Base-by-base conservation (phyloP, 1,139 yeast genomes). In the Kodamaea sp. region DNA sequence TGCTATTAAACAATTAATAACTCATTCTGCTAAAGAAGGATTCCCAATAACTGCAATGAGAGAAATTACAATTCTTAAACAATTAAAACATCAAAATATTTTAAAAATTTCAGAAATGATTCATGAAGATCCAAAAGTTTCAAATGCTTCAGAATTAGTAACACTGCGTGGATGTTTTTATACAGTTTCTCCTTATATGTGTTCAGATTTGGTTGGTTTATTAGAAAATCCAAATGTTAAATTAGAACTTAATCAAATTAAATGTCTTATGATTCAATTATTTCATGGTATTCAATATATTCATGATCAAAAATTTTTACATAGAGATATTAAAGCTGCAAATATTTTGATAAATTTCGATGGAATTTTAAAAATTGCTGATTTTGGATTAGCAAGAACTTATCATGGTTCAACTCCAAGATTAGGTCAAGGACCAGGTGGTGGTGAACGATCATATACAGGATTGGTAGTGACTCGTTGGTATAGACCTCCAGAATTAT, bases 1-100 rank as follows among this genome's bases (percentile, higher is more conserved):
- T 30, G 77, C 77, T 2, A 68, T 94, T 51, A 94, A 94, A 60
- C 87, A 85, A 56, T 78, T 92, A 36, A 68, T 90, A 20, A 78
- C 86, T 47, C 92, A 86, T 54, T 84, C 86, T 39, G 88, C 85
- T 34, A 87, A 85, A 52, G 96, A 89, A 51, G 92, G 96, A 27
- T 89, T 92, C 57, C 98, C 99, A 1, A 82, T 94, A 22, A 94
- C 98, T 0, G 97, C 98, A 4, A 77, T 90, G 63, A 73, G 99
- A 47, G 99, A 94, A 56, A 89, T 92, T 45, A 79, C 86, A 15
- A 88, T 90, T 15, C 68, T 94, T 58, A 88, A 87, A 58, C 73
- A 75, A 42, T 65, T 94, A 40, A 63, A 73, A 38, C 89, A 90
- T 55, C 63, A 67, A 26, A 87, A 94, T 58, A 77, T 92, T 24